Evolutionary conservation across 345 rosid species (phyloP).

Genomic region (Citrus hindsii): DNA sequence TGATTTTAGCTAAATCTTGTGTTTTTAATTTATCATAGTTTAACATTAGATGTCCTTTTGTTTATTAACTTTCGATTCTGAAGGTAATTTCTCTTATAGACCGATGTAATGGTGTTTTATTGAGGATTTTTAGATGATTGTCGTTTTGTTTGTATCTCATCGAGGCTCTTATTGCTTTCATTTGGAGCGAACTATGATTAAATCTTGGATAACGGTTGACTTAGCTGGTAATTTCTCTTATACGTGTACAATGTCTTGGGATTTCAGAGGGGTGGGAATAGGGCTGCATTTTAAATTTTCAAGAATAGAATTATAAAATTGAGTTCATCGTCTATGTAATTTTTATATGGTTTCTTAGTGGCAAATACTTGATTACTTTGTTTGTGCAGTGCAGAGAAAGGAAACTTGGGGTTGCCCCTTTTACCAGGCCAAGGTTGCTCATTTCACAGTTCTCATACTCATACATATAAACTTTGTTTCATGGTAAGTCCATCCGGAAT

Average conservation of each 20-base stretch:
- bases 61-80: neutral
- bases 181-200: neutral
- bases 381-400: slow-evolving; percentile 54
- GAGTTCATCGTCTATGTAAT: neutral
- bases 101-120: neutral
- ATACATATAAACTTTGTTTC: slow-evolving; percentile 92
- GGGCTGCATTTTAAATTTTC: neutral
- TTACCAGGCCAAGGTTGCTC: slow-evolving; percentile 95
- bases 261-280: neutral
- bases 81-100: neutral
- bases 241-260: neutral
- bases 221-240: neutral
- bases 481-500: slow-evolving; percentile 96
- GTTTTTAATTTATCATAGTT: too few species aligned
- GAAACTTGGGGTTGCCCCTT: slow-evolving; percentile 83
- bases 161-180: neutral
- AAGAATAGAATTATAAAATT: neutral
- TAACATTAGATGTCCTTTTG: neutral
- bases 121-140: neutral
- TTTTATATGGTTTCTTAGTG: neutral
- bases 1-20: too few species aligned
- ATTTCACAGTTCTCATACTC: slow-evolving; percentile 81
- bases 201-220: neutral
- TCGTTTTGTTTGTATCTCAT: neutral
- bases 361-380: neutral